These are phyloP conservation scores for Aegle marmelos DNA, from an alignment of 345 rosid species.

Conservation along the genomic window DNA sequence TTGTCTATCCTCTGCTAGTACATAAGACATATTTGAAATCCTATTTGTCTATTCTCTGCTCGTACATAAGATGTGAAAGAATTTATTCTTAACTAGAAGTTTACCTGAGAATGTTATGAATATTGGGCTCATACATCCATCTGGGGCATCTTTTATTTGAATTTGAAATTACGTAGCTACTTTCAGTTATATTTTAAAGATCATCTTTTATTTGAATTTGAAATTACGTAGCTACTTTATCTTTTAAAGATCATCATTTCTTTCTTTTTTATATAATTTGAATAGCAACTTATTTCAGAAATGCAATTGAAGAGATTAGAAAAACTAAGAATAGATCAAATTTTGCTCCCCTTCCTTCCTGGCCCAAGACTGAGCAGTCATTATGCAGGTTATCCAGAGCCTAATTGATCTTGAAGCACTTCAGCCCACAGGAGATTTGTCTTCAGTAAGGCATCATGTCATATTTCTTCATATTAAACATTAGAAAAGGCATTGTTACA, in stretches of 20 bases:
- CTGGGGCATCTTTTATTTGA: background rate
- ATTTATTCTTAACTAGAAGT: background rate
- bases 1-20: background rate
- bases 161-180: background rate
- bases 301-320: background rate
- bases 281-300: background rate
- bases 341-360: background rate
- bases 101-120: background rate
- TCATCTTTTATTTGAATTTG: background rate
- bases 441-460: constrained; percentile 51
- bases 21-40: background rate
- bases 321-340: background rate
- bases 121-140: background rate
- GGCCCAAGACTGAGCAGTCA: constrained; percentile 19
- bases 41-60: no score
- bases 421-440: constrained; percentile 92
- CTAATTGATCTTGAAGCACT: constrained; percentile 93
- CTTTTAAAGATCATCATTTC: background rate
- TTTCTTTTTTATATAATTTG: background rate
- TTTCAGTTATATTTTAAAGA: background rate
- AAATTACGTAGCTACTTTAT: background rate
- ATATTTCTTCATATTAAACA: background rate
- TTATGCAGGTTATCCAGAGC: constrained; percentile 70
- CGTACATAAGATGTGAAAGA: background rate
- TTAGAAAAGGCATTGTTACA: background rate